Base-by-base conservation (phyloP, 2,329 filamentous ascomycete species). In the Aspergillus bombycis region DNA sequence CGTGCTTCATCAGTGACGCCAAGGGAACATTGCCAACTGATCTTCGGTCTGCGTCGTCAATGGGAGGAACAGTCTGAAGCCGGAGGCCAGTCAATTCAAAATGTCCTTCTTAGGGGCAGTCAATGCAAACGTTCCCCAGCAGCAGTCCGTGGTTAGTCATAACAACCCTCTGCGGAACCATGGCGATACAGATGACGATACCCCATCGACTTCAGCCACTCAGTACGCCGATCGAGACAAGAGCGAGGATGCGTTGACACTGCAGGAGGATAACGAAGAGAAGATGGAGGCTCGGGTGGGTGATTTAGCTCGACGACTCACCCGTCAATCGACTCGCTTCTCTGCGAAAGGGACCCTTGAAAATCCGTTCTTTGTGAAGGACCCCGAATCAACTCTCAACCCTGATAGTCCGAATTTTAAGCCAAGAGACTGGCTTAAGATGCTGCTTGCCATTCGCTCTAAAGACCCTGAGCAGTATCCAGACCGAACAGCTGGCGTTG, bases 321-420 rank as follows among this genome's bases (percentile, higher is more conserved):
- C 68, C 9, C 68, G 67, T 7, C 68, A 70, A 26, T 70, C 68
- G 4, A 70, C 68, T 38, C 62, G 63, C 19, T 62, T 68, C 53
- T 68, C 68, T 19, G 56, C 60, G 7, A 65, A 60, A 34, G 61
- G 62, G 48, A 38, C 58, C n/a, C 58, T 67, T 3, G 57, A 68
- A 8, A 70, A 70, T 19, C 68, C 68, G 1, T 70, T 70, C 55
- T 60, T 58, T 0, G 62, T 65, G 19, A 56, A 64, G 4, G 64
- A 71, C 21, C 63, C 65, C 4, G 67, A 71, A 28, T 67, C 69
- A 1, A 65, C 67, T 12, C 58, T 67, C 14, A 67, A 71, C 30
- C 69, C 68, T 5, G 43, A 65, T 11, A 68, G 69, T 26, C 62
- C 68, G 12, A 68, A 66, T n/a, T 71, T 71, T 63, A 66, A 62